Conservation (phyloP, 805 yeast species). For the Candida palmyrensis region DNA sequence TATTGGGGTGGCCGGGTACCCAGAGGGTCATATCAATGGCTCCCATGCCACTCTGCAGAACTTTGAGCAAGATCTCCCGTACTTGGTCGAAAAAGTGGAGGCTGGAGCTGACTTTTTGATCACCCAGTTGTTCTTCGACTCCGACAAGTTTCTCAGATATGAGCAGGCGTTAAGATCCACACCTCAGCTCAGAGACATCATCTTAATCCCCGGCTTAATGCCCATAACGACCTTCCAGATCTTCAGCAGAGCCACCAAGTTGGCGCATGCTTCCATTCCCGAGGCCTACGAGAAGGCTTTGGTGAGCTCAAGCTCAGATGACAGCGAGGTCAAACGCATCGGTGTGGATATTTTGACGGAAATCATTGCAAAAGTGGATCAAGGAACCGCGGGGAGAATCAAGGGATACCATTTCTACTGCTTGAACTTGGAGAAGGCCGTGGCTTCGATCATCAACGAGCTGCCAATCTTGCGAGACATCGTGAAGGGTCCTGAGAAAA, state of each 20-base stretch:
- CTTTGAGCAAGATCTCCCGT: constrained; percentile 68
- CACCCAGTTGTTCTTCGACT: constrained; percentile 89
- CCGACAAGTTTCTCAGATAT: constrained; percentile 65
- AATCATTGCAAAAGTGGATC: constrained; percentile 54
- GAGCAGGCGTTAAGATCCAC: constrained; percentile 43
- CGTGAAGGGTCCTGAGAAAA: constrained; percentile 30
- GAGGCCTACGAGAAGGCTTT: constrained; percentile 44
- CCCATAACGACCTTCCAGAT: constrained; percentile 82
- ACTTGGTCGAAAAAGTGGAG: constrained; percentile 71
- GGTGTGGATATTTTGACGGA: constrained; percentile 74
- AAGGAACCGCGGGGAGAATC: constrained; percentile 50
- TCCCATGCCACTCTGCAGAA: constrained; percentile 62
- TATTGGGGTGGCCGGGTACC: constrained; percentile 96
- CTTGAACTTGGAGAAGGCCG: constrained; percentile 85
- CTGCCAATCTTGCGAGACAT: constrained; percentile 47
- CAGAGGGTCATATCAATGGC: constrained; percentile 96
- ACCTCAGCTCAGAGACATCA: constrained; percentile 39
- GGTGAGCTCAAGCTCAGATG: constrained; percentile 54
- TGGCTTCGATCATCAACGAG: constrained; percentile 73
- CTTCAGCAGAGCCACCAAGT: constrained; percentile 81
- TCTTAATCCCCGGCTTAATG: constrained; percentile 84
- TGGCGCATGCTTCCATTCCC: constrained; percentile 86
- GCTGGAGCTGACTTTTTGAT: constrained; percentile 96
- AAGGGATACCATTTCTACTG: constrained; percentile 91
- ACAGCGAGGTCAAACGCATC: constrained; percentile 72